Base-by-base conservation (phyloP, 2,329 filamentous ascomycete genomes). In the Parafenestella ontariensis region DNA sequence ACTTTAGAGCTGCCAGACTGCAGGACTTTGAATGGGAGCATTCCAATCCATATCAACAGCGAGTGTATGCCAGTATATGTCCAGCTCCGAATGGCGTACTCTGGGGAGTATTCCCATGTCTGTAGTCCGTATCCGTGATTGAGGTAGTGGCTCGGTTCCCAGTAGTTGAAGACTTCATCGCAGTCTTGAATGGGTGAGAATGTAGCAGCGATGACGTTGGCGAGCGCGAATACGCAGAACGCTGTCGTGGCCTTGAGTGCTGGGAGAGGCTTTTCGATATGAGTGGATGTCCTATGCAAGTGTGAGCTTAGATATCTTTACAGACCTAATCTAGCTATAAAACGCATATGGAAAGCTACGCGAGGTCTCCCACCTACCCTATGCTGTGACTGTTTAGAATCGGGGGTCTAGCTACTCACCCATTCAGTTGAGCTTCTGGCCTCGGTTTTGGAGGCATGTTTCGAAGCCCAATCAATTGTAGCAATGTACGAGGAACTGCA, bases 151-250 rank as follows among this genome's bases (percentile, higher is more conserved):
- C 93, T 87, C 0, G 95, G 94, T 70, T 99, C 95, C 92, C 94
- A 99, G 81, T 96, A 99, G 76, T 99, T 99, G 84, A 96, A 99
- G 10, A 94, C 94, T 80, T 99, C 95, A 69, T 99, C 95, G 74
- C 95, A 99, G 77, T 99, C 95, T 75, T 97, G 93, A 62, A 99
- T 96, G 0, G 95, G 95, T 1, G 92, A 88, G 73, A 89, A 94
- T 28, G 89, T 70, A 10, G 94, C 95, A 6, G 94, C 90, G 20
- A 94, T 68, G 17, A 89, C 62, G 71, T 92, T 92, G 61, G 89
- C 88, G 26, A 81, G 79, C 41, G 96, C 80, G 74, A 96, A 95
- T 59, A 91, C 77, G 71, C 90, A 95, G 74, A 97, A 96, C 11
- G 89, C 89, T 42, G 86, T 83, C 62, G 91, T 89, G 50, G 91